phyloP scores from a whole-genome alignment of 805 yeast species.

The Candida khao-thaluensis region DNA sequence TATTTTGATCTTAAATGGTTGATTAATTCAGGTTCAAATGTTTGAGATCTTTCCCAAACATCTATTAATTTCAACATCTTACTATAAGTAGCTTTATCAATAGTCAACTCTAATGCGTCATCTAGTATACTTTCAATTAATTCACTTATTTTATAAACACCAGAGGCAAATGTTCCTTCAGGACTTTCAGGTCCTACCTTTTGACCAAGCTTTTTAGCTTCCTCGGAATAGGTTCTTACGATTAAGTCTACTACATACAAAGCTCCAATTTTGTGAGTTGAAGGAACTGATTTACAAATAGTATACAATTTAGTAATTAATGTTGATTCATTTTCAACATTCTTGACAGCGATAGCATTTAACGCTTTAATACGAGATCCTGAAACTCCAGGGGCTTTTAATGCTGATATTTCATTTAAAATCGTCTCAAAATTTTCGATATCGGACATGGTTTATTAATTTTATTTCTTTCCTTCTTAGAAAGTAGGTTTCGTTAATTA shows the following conservation, averaged over 20 bases:
- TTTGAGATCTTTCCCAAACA: constrained; percentile 86
- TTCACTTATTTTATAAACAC: constrained; percentile 61
- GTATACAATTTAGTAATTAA: constrained; percentile 58
- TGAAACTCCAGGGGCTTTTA: constrained; percentile 89
- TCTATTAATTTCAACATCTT: constrained; percentile 83
- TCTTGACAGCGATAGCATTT: constrained; percentile 71
- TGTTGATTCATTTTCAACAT: constrained; percentile 57
- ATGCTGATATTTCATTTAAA: constrained; percentile 49
- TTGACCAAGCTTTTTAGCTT: constrained; percentile 58
- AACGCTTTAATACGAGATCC: constrained; percentile 90
- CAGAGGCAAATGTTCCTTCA: constrained; percentile 74
- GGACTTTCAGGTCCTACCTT: constrained; percentile 49
- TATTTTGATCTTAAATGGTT: constrained; percentile 55
- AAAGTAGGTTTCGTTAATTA: no score
- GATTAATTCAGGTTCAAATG: constrained; percentile 63
- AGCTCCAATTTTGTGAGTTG: constrained; percentile 84
- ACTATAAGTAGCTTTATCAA: constrained; percentile 54
- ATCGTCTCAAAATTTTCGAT: constrained; percentile 48
- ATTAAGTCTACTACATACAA: constrained; percentile 91
- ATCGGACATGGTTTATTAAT: constrained; percentile 15
- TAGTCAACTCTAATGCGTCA: constrained; percentile 57
- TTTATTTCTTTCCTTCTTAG: no score
- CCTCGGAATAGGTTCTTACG: constrained; percentile 80
- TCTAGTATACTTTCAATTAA: constrained; percentile 63
- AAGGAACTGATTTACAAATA: constrained; percentile 70